A percentile compares a stretch with the other conserved stretches of the same genome.
These are phyloP conservation scores for Ceratobasidium theobromae DNA, from an alignment of 1,284 basidiomycete species.

Conservation along the genomic window DNA sequence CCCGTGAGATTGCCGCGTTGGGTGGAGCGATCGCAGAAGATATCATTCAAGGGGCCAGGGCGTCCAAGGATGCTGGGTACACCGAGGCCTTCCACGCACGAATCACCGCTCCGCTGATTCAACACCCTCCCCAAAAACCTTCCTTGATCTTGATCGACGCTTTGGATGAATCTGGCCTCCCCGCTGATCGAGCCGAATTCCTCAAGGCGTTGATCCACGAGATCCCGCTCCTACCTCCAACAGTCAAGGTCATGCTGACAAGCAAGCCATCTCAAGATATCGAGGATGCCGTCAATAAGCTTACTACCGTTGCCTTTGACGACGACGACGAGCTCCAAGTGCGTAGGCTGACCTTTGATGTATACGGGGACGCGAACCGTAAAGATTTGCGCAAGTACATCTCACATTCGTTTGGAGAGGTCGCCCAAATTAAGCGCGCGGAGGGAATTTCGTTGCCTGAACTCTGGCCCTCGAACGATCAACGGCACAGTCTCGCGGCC, in stretches of 20 bases:
- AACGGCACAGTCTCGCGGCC: background rate
- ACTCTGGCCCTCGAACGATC: slow-evolving; percentile 5
- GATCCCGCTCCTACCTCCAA: slow-evolving; percentile 1
- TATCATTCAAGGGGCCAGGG: background rate
- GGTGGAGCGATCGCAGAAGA: background rate
- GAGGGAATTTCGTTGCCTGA: background rate
- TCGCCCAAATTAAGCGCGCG: background rate
- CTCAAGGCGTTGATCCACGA: background rate
- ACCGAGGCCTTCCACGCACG: slow-evolving; percentile 2
- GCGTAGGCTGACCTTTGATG: slow-evolving; percentile 20
- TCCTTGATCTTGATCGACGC: slow-evolving; percentile 14
- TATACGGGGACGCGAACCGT: slow-evolving; percentile 11
- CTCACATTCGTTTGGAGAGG: background rate
- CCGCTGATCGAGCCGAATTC: slow-evolving; percentile 4
- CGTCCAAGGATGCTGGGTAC: background rate
- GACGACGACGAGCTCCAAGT: background rate
- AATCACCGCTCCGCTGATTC: background rate
- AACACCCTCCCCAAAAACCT: background rate
- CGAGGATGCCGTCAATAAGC: background rate
- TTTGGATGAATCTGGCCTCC: slow-evolving; percentile 9
- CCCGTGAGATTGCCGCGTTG: background rate
- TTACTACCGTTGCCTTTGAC: background rate
- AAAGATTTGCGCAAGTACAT: background rate
- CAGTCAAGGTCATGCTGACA: slow-evolving; percentile 9
- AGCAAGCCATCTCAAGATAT: slow-evolving; percentile 25